phyloP scores from a whole-genome alignment of 371 early-diverging fungal species.

The Smittium culicis region DNA sequence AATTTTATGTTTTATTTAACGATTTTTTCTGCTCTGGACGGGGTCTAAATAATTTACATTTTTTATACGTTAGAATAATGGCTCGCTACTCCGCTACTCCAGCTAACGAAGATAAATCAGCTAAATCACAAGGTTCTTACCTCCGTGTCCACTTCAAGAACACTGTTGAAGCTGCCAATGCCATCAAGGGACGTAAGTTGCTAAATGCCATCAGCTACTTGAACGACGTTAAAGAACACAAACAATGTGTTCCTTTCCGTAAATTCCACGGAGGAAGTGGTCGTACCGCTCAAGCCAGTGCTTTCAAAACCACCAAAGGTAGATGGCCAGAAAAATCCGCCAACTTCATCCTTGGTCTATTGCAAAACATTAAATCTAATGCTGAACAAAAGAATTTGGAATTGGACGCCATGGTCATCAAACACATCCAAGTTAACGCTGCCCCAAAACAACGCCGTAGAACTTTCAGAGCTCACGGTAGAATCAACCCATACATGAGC shows the following conservation, averaged over 20 bases:
- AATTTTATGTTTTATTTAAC: too few relatives aligned
- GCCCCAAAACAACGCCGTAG: conserved; percentile 97
- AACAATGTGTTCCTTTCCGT: conserved; percentile 97
- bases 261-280: conserved; percentile 96
- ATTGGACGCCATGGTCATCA: conserved; percentile 70
- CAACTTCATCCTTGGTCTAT: conserved; percentile 81
- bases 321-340: conserved; percentile 99
- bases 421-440: conserved; percentile 96
- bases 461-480: conserved; percentile 98
- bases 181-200: conserved; percentile 88
- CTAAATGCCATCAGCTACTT: conserved; percentile 91
- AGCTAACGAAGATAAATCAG: conserved; percentile 50
- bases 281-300: conserved; percentile 95
- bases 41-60: too few relatives aligned
- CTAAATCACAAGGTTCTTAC: conserved; percentile 89
- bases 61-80: conserved; percentile 18
- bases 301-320: conserved; percentile 76
- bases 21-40: too few relatives aligned
- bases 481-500: conserved; percentile 92
- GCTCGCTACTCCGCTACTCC: conserved; percentile 41
- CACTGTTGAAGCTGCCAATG: conserved; percentile 95
- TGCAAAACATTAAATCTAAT: conserved; percentile 96
- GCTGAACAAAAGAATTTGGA: conserved; percentile 92
- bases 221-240: conserved; percentile 88
- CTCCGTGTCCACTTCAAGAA: conserved; percentile 94